These are phyloP conservation scores for Lepidium didymum DNA, from an alignment of 345 rosid genomes.

Conservation along the genomic window DNA sequence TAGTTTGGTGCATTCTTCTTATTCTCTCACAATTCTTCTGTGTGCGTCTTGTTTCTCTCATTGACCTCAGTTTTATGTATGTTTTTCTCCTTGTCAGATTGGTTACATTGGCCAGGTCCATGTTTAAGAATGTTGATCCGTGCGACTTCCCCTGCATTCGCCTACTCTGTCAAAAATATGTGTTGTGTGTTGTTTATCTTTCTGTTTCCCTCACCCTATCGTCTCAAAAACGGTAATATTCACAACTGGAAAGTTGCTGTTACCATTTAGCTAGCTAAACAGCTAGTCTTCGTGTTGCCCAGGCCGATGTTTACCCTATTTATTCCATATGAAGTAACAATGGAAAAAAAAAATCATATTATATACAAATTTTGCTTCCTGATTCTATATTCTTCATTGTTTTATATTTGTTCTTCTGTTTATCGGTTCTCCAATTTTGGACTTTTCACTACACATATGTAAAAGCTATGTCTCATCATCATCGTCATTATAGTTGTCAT, in stretches of 20 bases:
- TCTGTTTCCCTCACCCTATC: not conserved
- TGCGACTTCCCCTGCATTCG: not conserved
- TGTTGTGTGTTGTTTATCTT: conserved; percentile 10
- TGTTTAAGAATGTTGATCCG: conserved; percentile 3
- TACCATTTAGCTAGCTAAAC: conserved; percentile 8
- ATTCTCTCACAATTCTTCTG: not conserved
- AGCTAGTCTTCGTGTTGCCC: not conserved
- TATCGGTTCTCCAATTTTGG: not conserved
- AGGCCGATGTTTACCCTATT: conserved; percentile 1
- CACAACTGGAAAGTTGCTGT: not conserved
- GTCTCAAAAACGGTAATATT: not conserved
- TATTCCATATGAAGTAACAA: not conserved
- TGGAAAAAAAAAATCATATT: not conserved
- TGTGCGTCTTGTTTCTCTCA: not conserved
- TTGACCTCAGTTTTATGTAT: too few species aligned
- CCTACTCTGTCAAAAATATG: not conserved
- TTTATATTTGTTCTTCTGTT: not conserved
- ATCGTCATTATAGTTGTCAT: too few species aligned
- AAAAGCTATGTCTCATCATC: not conserved
- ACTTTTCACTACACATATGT: not conserved
- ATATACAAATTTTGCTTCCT: not conserved
- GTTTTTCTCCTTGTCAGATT: not conserved
- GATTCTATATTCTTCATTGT: not conserved
- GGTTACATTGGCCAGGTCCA: not conserved
- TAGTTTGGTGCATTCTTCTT: not conserved